Base-by-base conservation (phyloP, 176 grass and related monocot genomes). In the Thalia dealbata region DNA sequence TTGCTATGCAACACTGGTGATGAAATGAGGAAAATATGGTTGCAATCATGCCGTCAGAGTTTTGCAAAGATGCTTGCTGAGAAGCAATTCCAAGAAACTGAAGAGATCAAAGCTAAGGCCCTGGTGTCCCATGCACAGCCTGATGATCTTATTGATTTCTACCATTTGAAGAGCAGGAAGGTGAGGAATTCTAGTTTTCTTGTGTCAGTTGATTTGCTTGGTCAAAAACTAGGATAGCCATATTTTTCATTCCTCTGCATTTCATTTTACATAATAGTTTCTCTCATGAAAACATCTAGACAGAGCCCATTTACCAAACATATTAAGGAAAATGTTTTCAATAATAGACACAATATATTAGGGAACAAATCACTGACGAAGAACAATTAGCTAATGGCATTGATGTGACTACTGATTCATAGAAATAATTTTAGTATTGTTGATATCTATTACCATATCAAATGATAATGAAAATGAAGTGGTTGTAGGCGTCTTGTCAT, bases 121-220 rank as follows among this genome's bases (percentile, higher is more conserved):
- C 70, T 54, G 25, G 30, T 55, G 29, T 72, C 70, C 50, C 21
- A 72, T 54, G 70, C 70, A 4, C 70, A 72, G 22, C 70, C 70
- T n/a, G 70, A 72, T 72, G 70, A 72, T 72, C 70, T 72, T 30
- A 72, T 72, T 30, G 70, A 72, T 72, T 72, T 72, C 48, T 72
- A 72, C 18, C 70, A 72, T 52, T 72, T 72, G 45, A 72, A 72
- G 45, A 72, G 70, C 32, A 52, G 70, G 23, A 54, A 72, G 70
- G 70, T 72, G 30, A 28, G 2, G 2, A 54, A n/a, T 54, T 52
- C 16, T 10, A 54, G 29, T 52, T 10, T 72, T 23, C 24, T 30
- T 35, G 3, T 30, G 14, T 32, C 29, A 12, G 54, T 55, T 72
- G 14, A 72, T 10, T 29, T 54, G 3, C 26, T 72, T 43, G 9